Evolutionary conservation across 2,329 filamentous ascomycete genomes (phyloP), one percentile per base, ranked within the genome.

Genomic region (Apiospora arundinis): DNA sequence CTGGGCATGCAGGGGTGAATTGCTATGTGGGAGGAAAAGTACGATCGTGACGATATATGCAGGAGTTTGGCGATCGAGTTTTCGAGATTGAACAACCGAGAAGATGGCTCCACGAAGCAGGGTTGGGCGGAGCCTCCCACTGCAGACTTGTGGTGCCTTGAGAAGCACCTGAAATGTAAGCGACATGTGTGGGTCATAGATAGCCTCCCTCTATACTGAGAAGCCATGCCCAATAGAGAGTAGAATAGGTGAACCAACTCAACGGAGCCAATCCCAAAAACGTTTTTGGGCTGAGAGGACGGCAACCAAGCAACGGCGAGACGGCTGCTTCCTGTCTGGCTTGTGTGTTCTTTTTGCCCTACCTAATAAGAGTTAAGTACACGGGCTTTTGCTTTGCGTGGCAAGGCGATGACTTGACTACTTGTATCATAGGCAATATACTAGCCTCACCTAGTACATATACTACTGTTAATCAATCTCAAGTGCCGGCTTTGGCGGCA

Each of bases 1-100:
- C 12, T 2, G 2, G 12, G 32, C 32, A 63, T 63, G 52, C 56
- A 63, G 9, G 32, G 56, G 32, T 28, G 56, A 40, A 12, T n/a
- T 40, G 32, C 14, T 63, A 40, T n/a, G 32, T 23, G 9, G 56
- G 56, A n/a, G 56, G 23, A 7, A 40, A n/a, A 63, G 56, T 23
- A n/a, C 56, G 56, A 63, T 63, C 56, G 56, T 40, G 56, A 63
- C 56, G 32, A 63, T 18, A 23, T n/a, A 12, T 63, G 56, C 28
- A 40, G 4, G 56, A 63, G 32, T 63, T 23, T 63, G 56, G 56
- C 18, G 56, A 63, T 63, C 56, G 56, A 60, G 56, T n/a, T 60
- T 28, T 37, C 28, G 32, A 63, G 3, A 40, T n/a, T n/a, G 9
- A 37, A 40, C 28, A 21, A 7, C 12, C 12, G 21, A 40, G n/a